phyloP scores from a whole-genome alignment of 352 stramenopile species.

The Phytophthora brassicae region DNA sequence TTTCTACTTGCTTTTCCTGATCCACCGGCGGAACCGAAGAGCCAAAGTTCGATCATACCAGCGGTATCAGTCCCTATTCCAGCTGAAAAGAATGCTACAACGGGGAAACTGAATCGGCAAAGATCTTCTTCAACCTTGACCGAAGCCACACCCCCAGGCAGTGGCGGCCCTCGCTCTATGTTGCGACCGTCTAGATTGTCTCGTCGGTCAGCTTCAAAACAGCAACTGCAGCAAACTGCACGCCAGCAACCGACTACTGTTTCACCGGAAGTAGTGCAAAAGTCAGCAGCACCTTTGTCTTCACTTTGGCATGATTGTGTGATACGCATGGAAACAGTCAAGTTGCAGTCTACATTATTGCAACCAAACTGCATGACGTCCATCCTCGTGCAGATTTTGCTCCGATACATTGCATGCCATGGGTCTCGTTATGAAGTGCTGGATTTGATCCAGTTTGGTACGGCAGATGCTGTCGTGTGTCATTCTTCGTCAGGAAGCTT shows the following conservation, averaged over 20 bases:
- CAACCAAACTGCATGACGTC: conserved; percentile 73
- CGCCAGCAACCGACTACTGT: not conserved
- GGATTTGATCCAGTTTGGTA: conserved; percentile 85
- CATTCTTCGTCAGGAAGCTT: conserved; percentile 79
- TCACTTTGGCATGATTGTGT: conserved; percentile 43
- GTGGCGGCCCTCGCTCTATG: conserved; percentile 5
- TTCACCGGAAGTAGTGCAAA: conserved; percentile 6
- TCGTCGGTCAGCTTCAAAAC: conserved; percentile 10
- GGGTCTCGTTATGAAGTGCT: conserved; percentile 78
- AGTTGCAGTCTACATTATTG: conserved; percentile 55
- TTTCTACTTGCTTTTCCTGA: conserved; percentile 68
- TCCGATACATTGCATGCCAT: conserved; percentile 87
- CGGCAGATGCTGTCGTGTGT: conserved; percentile 78
- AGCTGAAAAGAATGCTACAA: conserved; percentile 1
- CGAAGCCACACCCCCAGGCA: not conserved
- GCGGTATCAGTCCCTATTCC: not conserved
- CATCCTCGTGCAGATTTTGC: conserved; percentile 75
- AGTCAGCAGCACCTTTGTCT: conserved; percentile 18
- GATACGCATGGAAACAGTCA: conserved; percentile 53
- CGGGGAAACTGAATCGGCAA: conserved; percentile 4
- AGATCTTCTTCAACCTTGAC: not conserved
- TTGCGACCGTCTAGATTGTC: conserved; percentile 18
- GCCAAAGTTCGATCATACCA: not conserved
- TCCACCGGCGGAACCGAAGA: conserved; percentile 21
- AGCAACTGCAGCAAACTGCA: conserved; percentile 17